Percentiles rank a stretch among this genome's conserved stretches.
phyloP scores from a whole-genome alignment of 345 rosid genomes.

The Rubroshorea leprosula region DNA sequence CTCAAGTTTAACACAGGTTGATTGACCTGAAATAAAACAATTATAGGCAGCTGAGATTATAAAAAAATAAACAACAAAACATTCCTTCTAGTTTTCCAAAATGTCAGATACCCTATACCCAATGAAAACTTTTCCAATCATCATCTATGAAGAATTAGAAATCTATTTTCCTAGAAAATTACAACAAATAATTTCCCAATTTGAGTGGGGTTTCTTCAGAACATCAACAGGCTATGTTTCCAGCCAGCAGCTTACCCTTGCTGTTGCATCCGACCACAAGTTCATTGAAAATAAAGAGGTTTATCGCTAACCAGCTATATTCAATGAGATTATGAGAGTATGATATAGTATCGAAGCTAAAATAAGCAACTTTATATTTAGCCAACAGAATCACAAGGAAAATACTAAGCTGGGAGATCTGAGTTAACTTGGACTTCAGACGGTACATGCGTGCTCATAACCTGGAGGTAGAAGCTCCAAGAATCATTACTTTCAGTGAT shows the following conservation, averaged over 20 bases:
- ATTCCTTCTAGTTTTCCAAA: not conserved
- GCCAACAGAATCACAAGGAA: not conserved
- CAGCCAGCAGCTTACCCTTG: not conserved
- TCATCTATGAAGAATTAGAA: not conserved
- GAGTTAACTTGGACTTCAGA: not conserved
- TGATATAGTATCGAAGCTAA: not conserved
- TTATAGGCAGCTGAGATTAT: not conserved
- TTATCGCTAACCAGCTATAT: not conserved
- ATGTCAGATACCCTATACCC: not conserved
- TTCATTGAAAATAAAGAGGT: not conserved
- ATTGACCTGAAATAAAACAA: not conserved
- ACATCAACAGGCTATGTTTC: not conserved
- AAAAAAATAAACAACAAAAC: not conserved
- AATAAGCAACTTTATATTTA: not conserved
- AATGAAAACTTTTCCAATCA: not conserved
- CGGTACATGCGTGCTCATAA: slow-evolving; percentile 13
- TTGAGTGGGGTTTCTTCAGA: not conserved
- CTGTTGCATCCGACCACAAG: not conserved
- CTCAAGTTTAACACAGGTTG: not conserved
- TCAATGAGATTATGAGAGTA: not conserved
- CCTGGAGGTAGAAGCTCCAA: slow-evolving; percentile 59
- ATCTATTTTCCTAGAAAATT: not conserved
- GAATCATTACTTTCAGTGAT: slow-evolving; percentile 41
- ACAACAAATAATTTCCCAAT: not conserved
- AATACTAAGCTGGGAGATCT: not conserved